phyloP scores from a whole-genome alignment of 208 protist species.

The Novymonas esmeraldas region DNA sequence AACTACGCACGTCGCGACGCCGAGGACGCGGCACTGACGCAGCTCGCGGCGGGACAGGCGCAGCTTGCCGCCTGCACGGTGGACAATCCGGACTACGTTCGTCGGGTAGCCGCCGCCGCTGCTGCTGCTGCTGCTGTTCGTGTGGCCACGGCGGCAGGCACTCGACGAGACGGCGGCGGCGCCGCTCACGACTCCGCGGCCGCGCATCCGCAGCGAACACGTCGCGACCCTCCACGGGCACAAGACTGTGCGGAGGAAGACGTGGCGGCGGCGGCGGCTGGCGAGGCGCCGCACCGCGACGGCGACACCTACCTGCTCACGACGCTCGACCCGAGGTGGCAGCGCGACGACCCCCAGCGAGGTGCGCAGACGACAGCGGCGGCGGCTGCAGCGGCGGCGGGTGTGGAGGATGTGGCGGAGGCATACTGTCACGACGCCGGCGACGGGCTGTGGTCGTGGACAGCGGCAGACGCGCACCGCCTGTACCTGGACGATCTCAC shows the following conservation, averaged over 20 bases:
- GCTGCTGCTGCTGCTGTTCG: neutral
- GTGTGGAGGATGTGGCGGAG: no score
- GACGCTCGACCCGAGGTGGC: slow-evolving; percentile 11
- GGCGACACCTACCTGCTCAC: neutral
- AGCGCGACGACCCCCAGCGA: slow-evolving; percentile 18
- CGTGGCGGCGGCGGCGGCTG: neutral
- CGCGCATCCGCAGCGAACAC: no score
- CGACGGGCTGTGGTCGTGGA: slow-evolving; percentile 22
- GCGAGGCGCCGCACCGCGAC: neutral
- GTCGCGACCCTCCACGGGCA: no score
- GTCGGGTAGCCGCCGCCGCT: slow-evolving; percentile 6
- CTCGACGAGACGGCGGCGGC: no score
- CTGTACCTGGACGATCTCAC: slow-evolving; percentile 28
- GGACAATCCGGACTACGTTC: slow-evolving; percentile 7
- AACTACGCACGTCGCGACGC: slow-evolving; percentile 13
- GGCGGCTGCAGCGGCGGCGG: neutral
- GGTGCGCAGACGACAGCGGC: neutral
- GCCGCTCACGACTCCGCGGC: no score
- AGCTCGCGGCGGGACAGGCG: slow-evolving; percentile 7
- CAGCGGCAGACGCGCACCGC: slow-evolving; percentile 22
- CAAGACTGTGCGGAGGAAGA: slow-evolving; percentile 1
- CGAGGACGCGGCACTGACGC: slow-evolving; percentile 12
- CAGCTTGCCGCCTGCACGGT: slow-evolving; percentile 20
- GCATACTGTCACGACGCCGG: no score
- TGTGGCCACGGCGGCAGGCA: no score